Evolutionary conservation across 2,329 filamentous ascomycete species (phyloP).

Genomic region (Trichoderma cornu-damae): DNA sequence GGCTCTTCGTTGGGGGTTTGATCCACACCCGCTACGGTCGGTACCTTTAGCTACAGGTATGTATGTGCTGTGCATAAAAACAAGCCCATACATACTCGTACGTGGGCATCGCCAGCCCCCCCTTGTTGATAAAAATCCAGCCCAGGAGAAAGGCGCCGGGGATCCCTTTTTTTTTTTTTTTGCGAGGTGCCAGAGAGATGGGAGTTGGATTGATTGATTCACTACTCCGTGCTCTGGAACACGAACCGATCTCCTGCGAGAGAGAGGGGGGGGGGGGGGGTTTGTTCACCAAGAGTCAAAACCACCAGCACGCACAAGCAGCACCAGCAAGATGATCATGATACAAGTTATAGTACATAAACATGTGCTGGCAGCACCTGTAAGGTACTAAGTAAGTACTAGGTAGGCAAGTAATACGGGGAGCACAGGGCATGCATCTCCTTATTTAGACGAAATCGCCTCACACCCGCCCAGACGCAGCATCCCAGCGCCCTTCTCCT

Average conservation of each 20-base stretch:
- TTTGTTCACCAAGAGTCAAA: neutral
- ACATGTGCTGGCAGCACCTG: no score
- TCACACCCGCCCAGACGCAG: neutral
- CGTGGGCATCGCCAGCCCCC: neutral
- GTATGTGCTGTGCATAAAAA: no score
- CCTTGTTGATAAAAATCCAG: neutral
- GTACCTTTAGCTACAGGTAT: no score
- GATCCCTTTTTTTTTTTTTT: no score
- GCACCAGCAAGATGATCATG: no score
- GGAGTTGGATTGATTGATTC: no score
- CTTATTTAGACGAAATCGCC: conserved; percentile 4
- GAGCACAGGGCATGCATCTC: neutral
- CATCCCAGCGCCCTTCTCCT: neutral
- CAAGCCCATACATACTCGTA: neutral
- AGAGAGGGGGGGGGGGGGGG: neutral
- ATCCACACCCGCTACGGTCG: neutral
- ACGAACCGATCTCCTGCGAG: neutral
- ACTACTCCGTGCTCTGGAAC: neutral
- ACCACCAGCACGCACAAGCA: neutral
- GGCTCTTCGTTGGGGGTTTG: neutral
- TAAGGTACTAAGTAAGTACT: no score
- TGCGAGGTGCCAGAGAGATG: no score
- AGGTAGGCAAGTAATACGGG: no score
- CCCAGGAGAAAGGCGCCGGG: neutral
- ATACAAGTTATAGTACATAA: no score